These are phyloP conservation scores for Cruciata laevipes DNA, from an alignment of 257 asterid species.

Conservation along the genomic window DNA sequence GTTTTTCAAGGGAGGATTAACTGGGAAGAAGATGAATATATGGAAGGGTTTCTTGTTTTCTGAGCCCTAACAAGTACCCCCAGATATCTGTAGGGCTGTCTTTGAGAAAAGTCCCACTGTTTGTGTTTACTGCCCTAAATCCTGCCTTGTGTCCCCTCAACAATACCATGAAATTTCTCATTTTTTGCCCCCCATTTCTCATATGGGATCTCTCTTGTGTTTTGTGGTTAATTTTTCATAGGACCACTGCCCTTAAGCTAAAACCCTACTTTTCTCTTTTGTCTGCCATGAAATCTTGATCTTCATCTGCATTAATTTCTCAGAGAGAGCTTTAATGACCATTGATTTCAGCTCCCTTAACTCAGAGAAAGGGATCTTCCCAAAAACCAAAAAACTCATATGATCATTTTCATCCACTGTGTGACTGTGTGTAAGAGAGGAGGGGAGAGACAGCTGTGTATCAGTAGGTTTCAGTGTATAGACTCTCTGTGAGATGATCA, in stretches of 20 bases:
- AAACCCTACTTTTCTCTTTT: not conserved
- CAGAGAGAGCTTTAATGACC: conserved; percentile 8
- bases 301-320: not conserved
- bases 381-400: not conserved
- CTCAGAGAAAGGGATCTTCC: conserved; percentile 20
- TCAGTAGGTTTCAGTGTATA: conserved; percentile 10
- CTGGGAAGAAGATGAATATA: conserved; percentile 1
- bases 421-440: not conserved
- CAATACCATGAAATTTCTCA: conserved; percentile 89
- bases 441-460: not conserved
- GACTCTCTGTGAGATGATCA: not conserved
- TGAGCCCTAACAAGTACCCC: conserved; percentile 26
- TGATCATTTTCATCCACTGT: not conserved
- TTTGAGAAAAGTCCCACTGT: conserved; percentile 16
- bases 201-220: conserved; percentile 76
- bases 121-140: conserved; percentile 47
- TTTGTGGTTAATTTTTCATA: conserved; percentile 30
- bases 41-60: conserved; percentile 32
- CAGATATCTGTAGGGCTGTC: conserved; percentile 43
- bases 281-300: not conserved
- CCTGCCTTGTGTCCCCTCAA: conserved; percentile 77
- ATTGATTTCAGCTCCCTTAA: conserved; percentile 45
- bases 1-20: conserved; percentile 17
- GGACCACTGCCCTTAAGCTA: conserved; percentile 30
- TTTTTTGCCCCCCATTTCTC: conserved; percentile 31